Evolutionary conservation across 2,329 filamentous ascomycete genomes (phyloP), one percentile per base, ranked within the genome.

Genomic region (Fusarium papillatum): DNA sequence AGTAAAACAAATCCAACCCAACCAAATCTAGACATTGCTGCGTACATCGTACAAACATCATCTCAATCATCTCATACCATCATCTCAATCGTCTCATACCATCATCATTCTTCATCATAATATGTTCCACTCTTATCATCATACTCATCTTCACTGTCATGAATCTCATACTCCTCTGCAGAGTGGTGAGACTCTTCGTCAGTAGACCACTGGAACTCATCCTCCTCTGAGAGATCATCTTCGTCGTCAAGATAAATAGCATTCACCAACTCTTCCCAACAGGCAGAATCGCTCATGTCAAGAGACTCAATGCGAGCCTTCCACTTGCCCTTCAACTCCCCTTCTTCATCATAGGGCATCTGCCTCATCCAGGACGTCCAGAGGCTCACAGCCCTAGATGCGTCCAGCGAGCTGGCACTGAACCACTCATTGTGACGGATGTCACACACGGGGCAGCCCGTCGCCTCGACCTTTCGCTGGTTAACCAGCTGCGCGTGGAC

Each of bases 341-440:
- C 81, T 2, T 68, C 43, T 19, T 79, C 72, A 29, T 79, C 77
- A 6, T 83, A 84, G 5, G 82, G 81, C n/a, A 63, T 38, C n/a
- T 72, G 70, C 24, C 73, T 68, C 22, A 76, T 81, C 76, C 80
- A 84, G 8, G 65, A 68, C 7, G 78, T 67, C 82, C 82, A 84
- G 43, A 81, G 68, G 4, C 48, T 70, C 11, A 82, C 71, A 2
- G 69, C 43, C 2, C 57, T 65, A n/a, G 64, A 60, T 0, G 80
- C 81, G 17, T 65, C 67, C 1, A 50, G 48, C 8, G 16, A 63
- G 8, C 68, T 67, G 14, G 80, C 74, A 19, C 75, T 68, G 65
- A 84, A 83, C 79, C 81, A 83, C 68, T 83, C 82, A 0, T 65
- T 17, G 22, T 82, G 82, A 14, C 57, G 22, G 5, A 31, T 9